Evolutionary conservation across 352 stramenopile genomes (phyloP).

Genomic region (Achlya hypogyna): DNA sequence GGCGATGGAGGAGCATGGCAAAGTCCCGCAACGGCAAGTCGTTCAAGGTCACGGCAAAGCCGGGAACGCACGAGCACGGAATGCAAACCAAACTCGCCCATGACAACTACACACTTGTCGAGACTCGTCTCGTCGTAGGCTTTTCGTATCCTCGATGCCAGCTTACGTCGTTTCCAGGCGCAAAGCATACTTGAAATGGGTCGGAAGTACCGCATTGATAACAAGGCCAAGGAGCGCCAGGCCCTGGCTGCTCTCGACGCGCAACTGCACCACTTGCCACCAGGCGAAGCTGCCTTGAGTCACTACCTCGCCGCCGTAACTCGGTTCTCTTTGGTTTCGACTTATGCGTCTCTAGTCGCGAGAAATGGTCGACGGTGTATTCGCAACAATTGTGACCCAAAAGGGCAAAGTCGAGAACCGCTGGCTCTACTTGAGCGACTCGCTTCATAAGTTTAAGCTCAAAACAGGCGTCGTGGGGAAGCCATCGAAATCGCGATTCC

Average conservation of each 20-base stretch:
- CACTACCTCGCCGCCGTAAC: not conserved
- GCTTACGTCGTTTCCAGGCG: not conserved
- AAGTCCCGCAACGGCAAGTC: not conserved
- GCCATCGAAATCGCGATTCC: not conserved
- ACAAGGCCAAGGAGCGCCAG: not conserved
- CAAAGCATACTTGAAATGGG: not conserved
- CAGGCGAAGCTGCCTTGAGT: not conserved
- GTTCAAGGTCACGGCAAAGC: not conserved
- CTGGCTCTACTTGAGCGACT: not conserved
- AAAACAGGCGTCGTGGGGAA: not conserved
- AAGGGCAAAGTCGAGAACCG: not conserved
- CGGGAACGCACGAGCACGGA: not conserved
- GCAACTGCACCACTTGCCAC: not conserved
- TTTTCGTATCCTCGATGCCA: no score
- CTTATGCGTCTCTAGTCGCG: not conserved
- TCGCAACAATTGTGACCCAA: not conserved
- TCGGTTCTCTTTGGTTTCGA: not conserved
- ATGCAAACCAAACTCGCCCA: slow-evolving; percentile 13
- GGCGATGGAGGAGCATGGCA: no score
- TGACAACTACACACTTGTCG: not conserved
- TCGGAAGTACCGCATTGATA: not conserved
- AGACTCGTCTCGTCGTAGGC: not conserved
- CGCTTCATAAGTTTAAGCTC: not conserved
- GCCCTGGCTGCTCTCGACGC: not conserved
- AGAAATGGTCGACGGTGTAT: not conserved